Evolutionary conservation across 441 rosid genomes (phyloP), one percentile per base, ranked within the genome.

Genomic region (Kokia cookei): DNA sequence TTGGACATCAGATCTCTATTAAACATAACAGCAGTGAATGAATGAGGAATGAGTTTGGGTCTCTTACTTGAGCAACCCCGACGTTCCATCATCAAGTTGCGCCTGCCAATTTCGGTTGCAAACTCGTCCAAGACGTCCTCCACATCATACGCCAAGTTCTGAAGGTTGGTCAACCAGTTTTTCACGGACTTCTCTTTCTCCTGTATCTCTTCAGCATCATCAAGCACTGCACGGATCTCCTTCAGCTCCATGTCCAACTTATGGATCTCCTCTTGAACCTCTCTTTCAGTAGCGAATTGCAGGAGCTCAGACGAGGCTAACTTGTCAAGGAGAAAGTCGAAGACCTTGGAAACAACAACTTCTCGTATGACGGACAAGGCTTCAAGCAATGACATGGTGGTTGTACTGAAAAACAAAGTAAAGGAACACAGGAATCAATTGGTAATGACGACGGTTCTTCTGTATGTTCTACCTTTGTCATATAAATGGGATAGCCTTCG

Each of bases 51-150:
- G 53, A 65, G 54, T 22, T n/a, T 10, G 19, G 17, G 54, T 43
- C 15, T 65, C 69, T 64, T 65, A 43, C 35, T 43, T 5, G 17
- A 42, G 53, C 53, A 11, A 12, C 53, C 69, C 22, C 53, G 12
- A 40, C 51, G 35, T 17, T 50, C 42, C 61, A n/a, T 17, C 32
- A 53, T 27, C 14, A 47, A 15, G 1, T 62, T 27, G 3, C 72
- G 67, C 51, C 13, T 8, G 11, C 10, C 7, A 6, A 17, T 42
- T 51, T 71, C 79, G 10, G 75, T 71, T 4, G 15, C 50, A 40
- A 70, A 10, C 32, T 76, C 79, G 17, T 76, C 79, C 27, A 76
- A 2, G 2, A 71, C 14, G 15, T 76, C 75, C 6, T 71, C 75
- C 2, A 40, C 54, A 13, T 76, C 75, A 7, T 61, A 76, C 3